phyloP scores from a whole-genome alignment of 257 asterid genomes.

The Salvia splendens region DNA sequence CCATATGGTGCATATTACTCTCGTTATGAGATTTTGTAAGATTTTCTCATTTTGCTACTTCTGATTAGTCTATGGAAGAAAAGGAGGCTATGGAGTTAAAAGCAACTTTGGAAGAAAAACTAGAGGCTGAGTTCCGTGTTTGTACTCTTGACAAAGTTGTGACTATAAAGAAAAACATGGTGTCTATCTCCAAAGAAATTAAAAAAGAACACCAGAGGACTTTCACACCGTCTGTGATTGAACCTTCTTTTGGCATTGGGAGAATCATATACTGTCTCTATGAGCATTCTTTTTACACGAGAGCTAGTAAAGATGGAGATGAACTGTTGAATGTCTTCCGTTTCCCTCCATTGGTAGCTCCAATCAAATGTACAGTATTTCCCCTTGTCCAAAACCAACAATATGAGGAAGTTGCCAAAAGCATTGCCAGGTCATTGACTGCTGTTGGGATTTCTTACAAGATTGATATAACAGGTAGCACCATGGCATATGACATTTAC shows the following conservation, averaged over 20 bases:
- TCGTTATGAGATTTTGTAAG: background rate
- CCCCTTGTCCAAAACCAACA: constrained; percentile 86
- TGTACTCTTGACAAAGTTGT: constrained; percentile 72
- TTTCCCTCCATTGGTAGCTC: constrained; percentile 80
- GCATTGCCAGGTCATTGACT: constrained; percentile 61
- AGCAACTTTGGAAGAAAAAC: constrained; percentile 58
- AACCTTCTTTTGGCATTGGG: constrained; percentile 89
- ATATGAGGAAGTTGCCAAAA: constrained; percentile 67
- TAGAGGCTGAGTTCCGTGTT: constrained; percentile 68
- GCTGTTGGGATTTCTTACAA: constrained; percentile 71
- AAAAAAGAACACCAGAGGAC: constrained; percentile 83
- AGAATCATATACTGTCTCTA: constrained; percentile 83
- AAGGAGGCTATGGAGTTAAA: constrained; percentile 78
- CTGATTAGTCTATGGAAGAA: constrained; percentile 71
- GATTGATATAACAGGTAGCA: constrained; percentile 81
- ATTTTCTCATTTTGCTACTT: constrained; percentile 17
- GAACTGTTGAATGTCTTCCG: constrained; percentile 80
- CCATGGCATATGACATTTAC: constrained; percentile 10
- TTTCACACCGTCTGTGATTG: constrained; percentile 90
- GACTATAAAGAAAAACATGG: constrained; percentile 68
- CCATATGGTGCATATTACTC: constrained; percentile 1
- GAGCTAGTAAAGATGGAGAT: constrained; percentile 75
- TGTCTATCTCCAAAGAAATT: constrained; percentile 64
- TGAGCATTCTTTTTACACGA: constrained; percentile 77
- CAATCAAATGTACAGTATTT: constrained; percentile 88